A percentile compares a stretch with the other conserved stretches of the same genome.
Conservation (phyloP, 1,139 yeast species). For the Torulaspora globosa region DNA sequence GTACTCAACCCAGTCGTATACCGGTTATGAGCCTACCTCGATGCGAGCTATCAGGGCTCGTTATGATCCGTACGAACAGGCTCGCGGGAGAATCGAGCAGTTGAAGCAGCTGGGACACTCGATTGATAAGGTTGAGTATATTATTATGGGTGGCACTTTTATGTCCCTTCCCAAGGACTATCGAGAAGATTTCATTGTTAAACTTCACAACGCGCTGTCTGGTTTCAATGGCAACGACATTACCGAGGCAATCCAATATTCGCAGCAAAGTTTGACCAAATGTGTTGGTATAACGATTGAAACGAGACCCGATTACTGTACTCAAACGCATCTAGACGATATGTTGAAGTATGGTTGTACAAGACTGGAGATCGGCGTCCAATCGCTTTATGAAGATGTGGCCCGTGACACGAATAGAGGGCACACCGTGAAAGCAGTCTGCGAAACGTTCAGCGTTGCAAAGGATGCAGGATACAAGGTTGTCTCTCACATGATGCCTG, state of each 20-base stretch:
- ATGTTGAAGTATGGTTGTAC: slow-evolving; percentile 97
- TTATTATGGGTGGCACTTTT: slow-evolving; percentile 98
- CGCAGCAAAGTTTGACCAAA: slow-evolving; percentile 92
- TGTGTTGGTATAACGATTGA: slow-evolving; percentile 99
- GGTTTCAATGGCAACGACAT: slow-evolving; percentile 86
- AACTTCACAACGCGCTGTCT: slow-evolving; percentile 88
- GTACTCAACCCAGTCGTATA: slow-evolving; percentile 94
- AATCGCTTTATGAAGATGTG: slow-evolving; percentile 94
- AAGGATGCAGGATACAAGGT: slow-evolving; percentile 98
- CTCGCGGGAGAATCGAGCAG: slow-evolving; percentile 96
- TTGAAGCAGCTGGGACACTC: slow-evolving; percentile 92
- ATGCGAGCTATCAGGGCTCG: slow-evolving; percentile 98
- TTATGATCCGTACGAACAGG: slow-evolving; percentile 97
- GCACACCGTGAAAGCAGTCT: slow-evolving; percentile 92
- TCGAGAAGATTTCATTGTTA: slow-evolving; percentile 82
- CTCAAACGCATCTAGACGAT: slow-evolving; percentile 90
- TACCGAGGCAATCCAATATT: slow-evolving; percentile 84
- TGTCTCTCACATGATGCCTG: slow-evolving; percentile 99
- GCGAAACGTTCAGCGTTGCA: slow-evolving; percentile 92
- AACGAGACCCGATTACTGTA: slow-evolving; percentile 98
- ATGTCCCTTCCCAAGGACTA: slow-evolving; percentile 91
- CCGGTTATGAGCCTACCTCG: slow-evolving; percentile 98
- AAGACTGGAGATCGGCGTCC: slow-evolving; percentile 94
- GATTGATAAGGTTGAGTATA: slow-evolving; percentile 94
- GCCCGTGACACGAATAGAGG: slow-evolving; percentile 98